Base-by-base conservation (phyloP, 805 yeast species). In the Yamadazyma olivae region DNA sequence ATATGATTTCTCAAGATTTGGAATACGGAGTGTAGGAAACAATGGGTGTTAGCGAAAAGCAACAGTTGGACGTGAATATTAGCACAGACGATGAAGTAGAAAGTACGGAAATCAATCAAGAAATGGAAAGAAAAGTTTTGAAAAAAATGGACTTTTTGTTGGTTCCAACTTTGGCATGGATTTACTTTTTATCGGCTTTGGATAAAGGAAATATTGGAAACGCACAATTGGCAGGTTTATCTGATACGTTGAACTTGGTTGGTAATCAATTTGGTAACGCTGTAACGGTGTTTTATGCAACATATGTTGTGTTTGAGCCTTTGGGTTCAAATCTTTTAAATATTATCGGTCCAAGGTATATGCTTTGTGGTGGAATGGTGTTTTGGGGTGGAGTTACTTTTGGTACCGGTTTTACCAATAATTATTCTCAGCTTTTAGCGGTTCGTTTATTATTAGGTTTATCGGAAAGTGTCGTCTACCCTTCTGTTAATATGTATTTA, bases 171-270 rank as follows among this genome's bases (percentile, higher is more conserved):
- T 52, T 73, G 38, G 53, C 67, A 6, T 39, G 64, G 15, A 52
- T 69, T 28, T 74, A 72, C 48, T 64, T 74, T 38, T 56, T 70
- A 30, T 67, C 77, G 3, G 63, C 66, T 32, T 54, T 77, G 38
- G 83, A 77, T 53, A 65, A 75, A 40, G 71, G 79, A 10, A 77
- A 76, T 48, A 74, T 77, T 36, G 81, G 82, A 45, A 77, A 77
- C 48, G 82, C 82, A 7, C 65, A 65, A 27, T 63, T 73, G 3
- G 81, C 78, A 10, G 82, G 83, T 3, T 44, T 77, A 41, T 53
- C 62, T 0, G 57, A 58, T 18, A 71, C 64, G 36, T 38, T 74
- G 14, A 57, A 61, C 6, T 49, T 74, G 17, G 46, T 54, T 1
- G 62, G 61, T 1, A 54, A 50, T 16, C 67, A 74, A 43, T 73